A percentile compares a stretch with the other conserved stretches of the same genome.
Conservation (phyloP, 148 eudicot species). For the Talinum fruticosum region DNA sequence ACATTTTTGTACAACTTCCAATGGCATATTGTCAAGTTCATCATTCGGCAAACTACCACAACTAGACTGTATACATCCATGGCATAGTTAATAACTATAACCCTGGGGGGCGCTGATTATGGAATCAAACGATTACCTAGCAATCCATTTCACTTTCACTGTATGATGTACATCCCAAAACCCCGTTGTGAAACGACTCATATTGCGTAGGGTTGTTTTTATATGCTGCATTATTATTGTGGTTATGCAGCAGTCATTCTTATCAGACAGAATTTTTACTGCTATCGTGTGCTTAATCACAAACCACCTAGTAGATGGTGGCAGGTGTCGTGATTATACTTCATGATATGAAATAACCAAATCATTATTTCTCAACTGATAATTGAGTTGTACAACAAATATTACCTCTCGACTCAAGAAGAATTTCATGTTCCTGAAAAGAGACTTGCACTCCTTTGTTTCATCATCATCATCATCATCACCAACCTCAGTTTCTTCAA, state of each 20-base stretch:
- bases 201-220: too few relatives aligned
- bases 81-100: not conserved
- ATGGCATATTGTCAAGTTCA: not conserved
- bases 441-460: conserved; percentile 65
- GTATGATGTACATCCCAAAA: too few relatives aligned
- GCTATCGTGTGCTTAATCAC: not conserved
- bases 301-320: not conserved
- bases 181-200: too few relatives aligned
- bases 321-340: not conserved
- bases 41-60: not conserved
- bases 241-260: not conserved
- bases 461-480: conserved; percentile 78
- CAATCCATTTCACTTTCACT: not conserved
- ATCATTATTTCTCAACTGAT: not conserved
- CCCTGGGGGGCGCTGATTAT: not conserved
- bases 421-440: conserved; percentile 71
- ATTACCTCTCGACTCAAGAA: conserved; percentile 92
- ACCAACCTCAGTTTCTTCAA: conserved; percentile 46
- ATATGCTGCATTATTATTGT: not conserved
- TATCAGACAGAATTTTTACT: not conserved
- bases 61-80: not conserved
- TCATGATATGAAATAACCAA: not conserved
- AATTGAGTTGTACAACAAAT: not conserved
- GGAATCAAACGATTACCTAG: not conserved
- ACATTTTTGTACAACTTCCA: not conserved